phyloP scores from a whole-genome alignment of 345 rosid genomes.

The Populus nigra region DNA sequence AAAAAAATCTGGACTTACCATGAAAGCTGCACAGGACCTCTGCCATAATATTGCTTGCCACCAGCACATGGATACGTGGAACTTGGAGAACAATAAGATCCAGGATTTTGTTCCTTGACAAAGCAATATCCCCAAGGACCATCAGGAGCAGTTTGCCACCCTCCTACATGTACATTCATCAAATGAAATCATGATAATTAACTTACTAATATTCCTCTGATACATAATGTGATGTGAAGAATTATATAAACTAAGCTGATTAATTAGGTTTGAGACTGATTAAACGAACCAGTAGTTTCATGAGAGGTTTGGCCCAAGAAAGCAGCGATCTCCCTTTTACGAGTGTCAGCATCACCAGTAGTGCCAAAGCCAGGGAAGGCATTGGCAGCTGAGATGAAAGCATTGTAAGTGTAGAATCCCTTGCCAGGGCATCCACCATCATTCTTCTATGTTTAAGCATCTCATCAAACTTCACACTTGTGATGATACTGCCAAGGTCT shows the following conservation, averaged over 20 bases:
- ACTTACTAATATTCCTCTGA: too few relatives aligned
- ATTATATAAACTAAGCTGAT: not conserved
- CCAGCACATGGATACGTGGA: conserved; percentile 51
- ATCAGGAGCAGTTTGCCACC: conserved; percentile 10
- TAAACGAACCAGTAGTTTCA: conserved; percentile 21
- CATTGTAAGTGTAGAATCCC: conserved; percentile 19
- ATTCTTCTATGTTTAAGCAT: conserved; percentile 20
- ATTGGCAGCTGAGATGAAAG: conserved; percentile 20
- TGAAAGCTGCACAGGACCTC: conserved; percentile 68
- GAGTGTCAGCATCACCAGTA: conserved; percentile 12
- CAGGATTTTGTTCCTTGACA: conserved; percentile 45
- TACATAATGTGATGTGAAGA: too few relatives aligned
- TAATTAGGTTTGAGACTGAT: not conserved
- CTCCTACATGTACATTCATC: not conserved
- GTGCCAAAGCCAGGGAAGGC: conserved; percentile 16
- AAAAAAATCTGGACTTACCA: conserved; percentile 29
- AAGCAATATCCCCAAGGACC: conserved; percentile 61
- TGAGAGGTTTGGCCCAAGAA: conserved; percentile 27
- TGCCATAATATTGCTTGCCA: conserved; percentile 55
- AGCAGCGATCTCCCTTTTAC: conserved; percentile 21
- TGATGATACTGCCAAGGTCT: conserved; percentile 6
- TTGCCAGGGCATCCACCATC: conserved; percentile 13
- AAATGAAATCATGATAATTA: not conserved
- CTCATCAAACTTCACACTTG: not conserved
- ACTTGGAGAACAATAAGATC: conserved; percentile 38